phyloP scores from a whole-genome alignment of 352 stramenopile species.

The Phytophthora meadii region DNA sequence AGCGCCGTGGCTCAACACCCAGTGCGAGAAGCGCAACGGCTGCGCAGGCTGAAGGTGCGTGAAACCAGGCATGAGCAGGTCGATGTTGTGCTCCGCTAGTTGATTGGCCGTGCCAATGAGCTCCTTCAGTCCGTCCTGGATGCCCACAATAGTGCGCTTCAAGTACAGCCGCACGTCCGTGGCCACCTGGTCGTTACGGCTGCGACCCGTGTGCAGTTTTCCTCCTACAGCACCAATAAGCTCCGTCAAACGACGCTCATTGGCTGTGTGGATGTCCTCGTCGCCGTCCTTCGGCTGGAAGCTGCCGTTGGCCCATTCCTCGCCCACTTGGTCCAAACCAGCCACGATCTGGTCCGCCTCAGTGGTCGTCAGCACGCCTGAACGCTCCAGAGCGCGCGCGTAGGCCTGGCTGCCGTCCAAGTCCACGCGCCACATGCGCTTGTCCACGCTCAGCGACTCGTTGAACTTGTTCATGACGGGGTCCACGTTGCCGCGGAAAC shows the following conservation, averaged over 20 bases:
- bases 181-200: constrained; percentile 98
- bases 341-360: constrained; percentile 69
- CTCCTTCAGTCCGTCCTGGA: constrained; percentile 89
- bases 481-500: constrained; percentile 96
- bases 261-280: constrained; percentile 99
- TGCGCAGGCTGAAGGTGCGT: constrained; percentile 99
- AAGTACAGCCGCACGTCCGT: constrained; percentile 98
- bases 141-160: constrained; percentile 69
- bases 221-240: constrained; percentile 96
- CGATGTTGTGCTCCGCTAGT: constrained; percentile 92
- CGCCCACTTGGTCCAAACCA: constrained; percentile 38
- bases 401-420: constrained; percentile 97
- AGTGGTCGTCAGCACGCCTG: constrained; percentile 93
- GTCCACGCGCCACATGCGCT: constrained; percentile 97
- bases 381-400: constrained; percentile 88
- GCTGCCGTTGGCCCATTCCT: constrained; percentile 41
- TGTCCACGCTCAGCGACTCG: constrained; percentile 97
- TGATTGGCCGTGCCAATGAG: constrained; percentile 91
- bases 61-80: constrained; percentile 98
- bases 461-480: constrained; percentile 99
- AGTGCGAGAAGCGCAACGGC: constrained; percentile 98
- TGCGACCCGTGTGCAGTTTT: constrained; percentile 97
- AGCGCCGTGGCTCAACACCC: constrained; percentile 96
- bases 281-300: constrained; percentile 94
- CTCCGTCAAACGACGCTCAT: constrained; percentile 98